Evolutionary conservation across 208 protist species (phyloP), one percentile per base, ranked within the genome.

Genomic region (Borovskyia barvae): DNA sequence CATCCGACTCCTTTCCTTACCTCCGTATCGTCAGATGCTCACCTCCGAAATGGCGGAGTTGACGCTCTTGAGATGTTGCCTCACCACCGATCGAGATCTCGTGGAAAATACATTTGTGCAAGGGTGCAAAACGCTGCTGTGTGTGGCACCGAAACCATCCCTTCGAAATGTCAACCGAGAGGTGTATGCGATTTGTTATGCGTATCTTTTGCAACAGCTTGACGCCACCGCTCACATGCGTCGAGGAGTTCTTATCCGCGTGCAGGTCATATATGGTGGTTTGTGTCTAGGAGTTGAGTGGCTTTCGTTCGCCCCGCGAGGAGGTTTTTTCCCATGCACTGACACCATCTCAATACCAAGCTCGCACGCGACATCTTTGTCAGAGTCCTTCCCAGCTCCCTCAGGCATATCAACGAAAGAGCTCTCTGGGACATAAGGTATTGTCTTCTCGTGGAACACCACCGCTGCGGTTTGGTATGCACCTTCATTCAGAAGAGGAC

Each of bases 51-150:
- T 20, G 17, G 55, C 37, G 2, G 50, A 7, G 7, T 53, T 36
- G 46, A 64, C 55, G n/a, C 47, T 71, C 11, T 15, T 24, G 17
- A n/a, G 43, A 41, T 71, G 48, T 19, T 64, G 64, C 26, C 32
- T 42, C 9, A 59, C 47, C 55, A 2, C 14, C 22, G 64, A 71
- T 40, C 46, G 48, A 11, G 64, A 71, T 22, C 29, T 71, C 32
- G 20, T 40, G 17, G 64, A 63, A 29, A 71, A 53, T 41, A 19
- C 37, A 0, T 41, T 40, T 11, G 49, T 71, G 15, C 54, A 59
- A 29, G 57, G 64, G 55, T 28, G 22, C 2, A 52, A 53, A 6
- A 36, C 12, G 0, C 48, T 71, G 2, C 40, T 29, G 39, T 30
- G 40, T 12, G 26, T 25, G n/a, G 15, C 49, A 24, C 15, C 24